Percentiles rank a stretch among this genome's conserved stretches.
phyloP scores from a whole-genome alignment of 2,329 filamentous ascomycete genomes.

The Aspergillus sp. region DNA sequence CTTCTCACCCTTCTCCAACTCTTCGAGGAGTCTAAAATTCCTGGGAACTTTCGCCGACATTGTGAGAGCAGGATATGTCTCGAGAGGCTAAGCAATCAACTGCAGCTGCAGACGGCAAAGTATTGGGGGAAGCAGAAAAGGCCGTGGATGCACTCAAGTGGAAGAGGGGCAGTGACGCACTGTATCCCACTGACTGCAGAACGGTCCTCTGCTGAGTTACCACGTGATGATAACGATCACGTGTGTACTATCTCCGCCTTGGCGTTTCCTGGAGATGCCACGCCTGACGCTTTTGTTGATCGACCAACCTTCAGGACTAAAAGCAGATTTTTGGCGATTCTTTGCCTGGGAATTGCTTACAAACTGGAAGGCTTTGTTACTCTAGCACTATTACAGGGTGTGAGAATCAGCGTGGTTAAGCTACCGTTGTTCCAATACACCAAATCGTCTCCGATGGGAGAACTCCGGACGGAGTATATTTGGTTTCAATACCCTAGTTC shows the following conservation, averaged over 20 bases:
- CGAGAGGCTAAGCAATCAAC: neutral
- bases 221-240: conserved; percentile 16
- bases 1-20: conserved; percentile 98
- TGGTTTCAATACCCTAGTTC: too few species aligned
- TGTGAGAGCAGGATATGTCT: conserved; percentile 4
- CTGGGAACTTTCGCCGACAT: conserved; percentile 76
- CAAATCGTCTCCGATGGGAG: neutral
- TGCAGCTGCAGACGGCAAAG: neutral
- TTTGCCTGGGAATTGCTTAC: neutral
- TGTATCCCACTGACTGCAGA: conserved; percentile 11
- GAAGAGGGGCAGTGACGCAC: conserved; percentile 15
- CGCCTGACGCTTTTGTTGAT: conserved; percentile 1
- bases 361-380: neutral
- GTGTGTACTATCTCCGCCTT: conserved; percentile 14
- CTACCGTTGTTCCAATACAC: neutral
- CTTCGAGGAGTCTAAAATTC: conserved; percentile 93
- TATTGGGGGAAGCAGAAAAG: neutral
- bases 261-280: conserved; percentile 15
- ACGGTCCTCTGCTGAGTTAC: neutral
- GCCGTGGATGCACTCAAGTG: conserved; percentile 5
- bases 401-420: neutral
- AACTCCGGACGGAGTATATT: neutral
- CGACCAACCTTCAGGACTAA: conserved; percentile 4
- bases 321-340: neutral
- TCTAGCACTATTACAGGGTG: neutral